phyloP scores from a whole-genome alignment of 2,329 filamentous ascomycete genomes.

The Phaeosphaeria sp. region DNA sequence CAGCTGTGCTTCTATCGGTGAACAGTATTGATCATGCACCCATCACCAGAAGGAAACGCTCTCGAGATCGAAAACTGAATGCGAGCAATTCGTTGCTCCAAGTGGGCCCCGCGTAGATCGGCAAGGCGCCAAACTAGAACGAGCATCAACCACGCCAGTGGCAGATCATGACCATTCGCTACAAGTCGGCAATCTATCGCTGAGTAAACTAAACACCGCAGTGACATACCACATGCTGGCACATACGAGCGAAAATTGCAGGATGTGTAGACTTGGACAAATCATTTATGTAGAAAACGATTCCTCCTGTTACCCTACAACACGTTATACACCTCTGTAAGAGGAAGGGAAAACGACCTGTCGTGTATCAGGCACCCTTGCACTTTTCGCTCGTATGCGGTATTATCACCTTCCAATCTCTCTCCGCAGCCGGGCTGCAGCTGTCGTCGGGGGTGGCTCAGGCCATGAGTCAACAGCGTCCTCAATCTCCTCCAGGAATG shows the following conservation, averaged over 20 bases:
- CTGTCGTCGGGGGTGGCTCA: slow-evolving; percentile 60
- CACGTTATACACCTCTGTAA: no score
- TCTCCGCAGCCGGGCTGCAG: slow-evolving; percentile 67
- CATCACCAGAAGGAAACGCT: no score
- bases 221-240: no score
- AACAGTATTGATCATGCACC: no score
- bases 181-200: slow-evolving; percentile 2
- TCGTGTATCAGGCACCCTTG: no score
- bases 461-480: slow-evolving; percentile 89
- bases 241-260: no score
- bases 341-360: no score
- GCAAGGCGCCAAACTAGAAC: background rate
- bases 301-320: no score
- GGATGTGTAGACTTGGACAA: no score
- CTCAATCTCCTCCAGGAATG: slow-evolving; percentile 90
- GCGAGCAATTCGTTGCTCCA: background rate
- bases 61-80: background rate
- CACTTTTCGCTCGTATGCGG: no score
- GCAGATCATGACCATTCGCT: background rate
- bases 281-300: no score
- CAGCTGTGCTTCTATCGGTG: no score
- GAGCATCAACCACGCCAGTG: background rate
- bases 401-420: slow-evolving; percentile 60
- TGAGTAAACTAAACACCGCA: background rate
- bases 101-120: background rate